Evolutionary conservation across 805 yeast genomes (phyloP), one percentile per base, ranked within the genome.

Genomic region (Kuraishia piskuri): DNA sequence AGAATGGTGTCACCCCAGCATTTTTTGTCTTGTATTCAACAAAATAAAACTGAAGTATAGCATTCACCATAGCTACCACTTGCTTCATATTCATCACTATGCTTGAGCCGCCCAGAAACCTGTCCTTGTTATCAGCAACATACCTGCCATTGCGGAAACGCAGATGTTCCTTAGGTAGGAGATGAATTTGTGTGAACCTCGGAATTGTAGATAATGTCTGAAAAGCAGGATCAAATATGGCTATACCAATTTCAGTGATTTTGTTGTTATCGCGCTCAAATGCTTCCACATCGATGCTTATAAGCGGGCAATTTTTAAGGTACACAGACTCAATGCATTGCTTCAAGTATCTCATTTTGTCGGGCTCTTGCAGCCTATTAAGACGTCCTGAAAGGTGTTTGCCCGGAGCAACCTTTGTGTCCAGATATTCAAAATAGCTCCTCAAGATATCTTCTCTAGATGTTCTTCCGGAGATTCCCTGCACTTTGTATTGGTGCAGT

Each of bases 251-350:
- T 59, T 82, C 87, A 0, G 85, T 81, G 7, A 82, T 68, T 7
- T 64, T 54, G 21, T 67, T 60, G 14, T 65, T 67, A 56, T 76
- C 65, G 22, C 59, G 56, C 59, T 82, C 87, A 67, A 64, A 80
- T 0, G 85, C 85, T 61, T 82, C 88, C 1, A 80, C 68, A 62
- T 82, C 87, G 48, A 82, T 64, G 14, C 77, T 69, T 50, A 81
- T 68, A n/a, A 77, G 66, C 2, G 40, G 40, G 14, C 17, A 12
- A 3, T 8, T 5, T 12, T n/a, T n/a, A 7, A 3, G 9, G 40
- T 31, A 31, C 17, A 31, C 40, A 8, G 40, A 31, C 9, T 5
- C 17, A 5, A 31, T 12, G 40, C 17, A 31, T 12, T n/a, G 40
- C 40, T 31, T 31, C n/a, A 31, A n/a, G 17, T 31, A 31, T 12